Evolutionary conservation across 805 yeast genomes (phyloP), one percentile per base, ranked within the genome.

Genomic region (Cyberlindnera xylosilytica): DNA sequence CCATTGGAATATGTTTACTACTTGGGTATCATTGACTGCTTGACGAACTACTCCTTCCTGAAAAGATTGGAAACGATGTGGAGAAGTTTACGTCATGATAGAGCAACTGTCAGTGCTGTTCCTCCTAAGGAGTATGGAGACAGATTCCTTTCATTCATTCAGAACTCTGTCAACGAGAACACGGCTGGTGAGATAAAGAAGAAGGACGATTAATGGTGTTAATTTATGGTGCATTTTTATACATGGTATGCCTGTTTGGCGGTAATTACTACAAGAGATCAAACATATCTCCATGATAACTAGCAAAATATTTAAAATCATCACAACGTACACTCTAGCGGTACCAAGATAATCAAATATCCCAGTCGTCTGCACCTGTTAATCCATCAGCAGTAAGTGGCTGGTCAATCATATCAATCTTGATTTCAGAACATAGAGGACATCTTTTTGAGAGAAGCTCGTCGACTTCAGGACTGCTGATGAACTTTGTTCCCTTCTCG

Each of bases 91-190:
- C 75, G 76, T 28, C 86, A 87, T 57, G 74, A 80, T 30, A 68
- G 90, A 42, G 73, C 73, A 34, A 74, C 82, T 3, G 81, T 95
- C 3, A 86, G 96, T 52, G 95, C 99, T 0, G 72, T 93, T 11
- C 98, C 99, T 0, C 90, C 98, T 0, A 56, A 57, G 6, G 98
- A 90, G 54, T 93, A 93, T 57, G 97, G 97, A 8, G 83, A 83
- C 43, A 72, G 99, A 54, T 90, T 93, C 60, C 69, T 83, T 45
- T 69, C 71, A 16, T 93, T 93, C 59, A 79, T 93, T n/a, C 60
- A 57, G 26, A 49, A 57, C 16, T 66, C 73, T 6, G 56, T 68
- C 18, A 64, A 63, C 44, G 54, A 54, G 36, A 56, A 54, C 34
- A 54, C 47, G 4, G 52, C 52, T 19, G 50, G 48, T 24, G 48